Percentiles rank a stretch among this genome's conserved stretches.
phyloP scores from a whole-genome alignment of 257 asterid genomes.

The Catharanthus roseus region DNA sequence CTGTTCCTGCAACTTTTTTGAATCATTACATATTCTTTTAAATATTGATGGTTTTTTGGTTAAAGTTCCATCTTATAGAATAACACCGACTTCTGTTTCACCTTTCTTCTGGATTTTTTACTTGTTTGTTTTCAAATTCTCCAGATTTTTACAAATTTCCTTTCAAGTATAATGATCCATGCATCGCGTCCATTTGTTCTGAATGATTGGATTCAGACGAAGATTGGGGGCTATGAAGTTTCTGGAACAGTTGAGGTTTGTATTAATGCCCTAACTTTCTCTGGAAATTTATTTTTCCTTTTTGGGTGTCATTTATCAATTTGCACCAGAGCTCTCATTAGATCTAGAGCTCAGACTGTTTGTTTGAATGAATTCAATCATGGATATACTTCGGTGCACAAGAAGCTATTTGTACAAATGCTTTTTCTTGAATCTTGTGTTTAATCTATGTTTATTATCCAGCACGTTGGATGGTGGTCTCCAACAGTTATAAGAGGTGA shows the following conservation, averaged over 20 bases:
- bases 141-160: slow-evolving; percentile 96
- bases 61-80: background rate
- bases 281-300: background rate
- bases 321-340: background rate
- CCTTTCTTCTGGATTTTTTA: slow-evolving; percentile 7
- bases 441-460: background rate
- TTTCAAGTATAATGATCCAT: slow-evolving; percentile 96
- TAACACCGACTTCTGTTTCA: background rate
- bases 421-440: background rate
- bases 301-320: background rate
- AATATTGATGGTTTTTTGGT: background rate
- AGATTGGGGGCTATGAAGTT: slow-evolving; percentile 93
- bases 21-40: background rate
- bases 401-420: background rate
- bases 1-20: background rate
- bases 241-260: slow-evolving; percentile 98
- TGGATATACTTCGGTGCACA: background rate
- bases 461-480: slow-evolving; percentile 41
- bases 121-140: slow-evolving; percentile 12
- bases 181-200: slow-evolving; percentile 86
- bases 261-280: background rate
- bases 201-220: slow-evolving; percentile 95
- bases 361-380: background rate
- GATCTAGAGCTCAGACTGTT: background rate
- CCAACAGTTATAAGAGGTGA: slow-evolving; percentile 37